Conservation (phyloP, 805 yeast species). For the Candida nemodendra region DNA sequence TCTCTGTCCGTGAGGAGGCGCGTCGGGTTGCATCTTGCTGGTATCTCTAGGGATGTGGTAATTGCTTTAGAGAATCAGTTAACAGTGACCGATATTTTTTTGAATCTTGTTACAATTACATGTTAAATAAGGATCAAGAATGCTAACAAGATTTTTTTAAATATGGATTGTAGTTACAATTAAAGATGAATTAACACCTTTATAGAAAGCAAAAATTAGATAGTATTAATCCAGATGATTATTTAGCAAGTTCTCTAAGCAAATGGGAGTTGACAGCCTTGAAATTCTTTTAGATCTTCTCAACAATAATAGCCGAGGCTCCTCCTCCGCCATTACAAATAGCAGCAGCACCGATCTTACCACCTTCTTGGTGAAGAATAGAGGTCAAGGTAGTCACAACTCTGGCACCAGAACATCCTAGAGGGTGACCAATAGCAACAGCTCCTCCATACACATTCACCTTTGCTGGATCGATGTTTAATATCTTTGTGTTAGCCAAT, state of each 20-base stretch:
- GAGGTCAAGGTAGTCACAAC: conserved; percentile 82
- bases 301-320: conserved; percentile 89
- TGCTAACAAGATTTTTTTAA: too few relatives aligned
- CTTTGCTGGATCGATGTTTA: conserved; percentile 60
- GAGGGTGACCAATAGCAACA: conserved; percentile 92
- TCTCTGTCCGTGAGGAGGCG: conserved; percentile 43
- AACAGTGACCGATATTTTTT: conserved; percentile 22
- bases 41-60: conserved; percentile 26
- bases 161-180: too few relatives aligned
- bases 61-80: conserved; percentile 19
- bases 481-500: conserved; percentile 76
- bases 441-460: conserved; percentile 94
- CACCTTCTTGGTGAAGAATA: conserved; percentile 79
- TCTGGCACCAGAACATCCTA: conserved; percentile 96
- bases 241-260: too few relatives aligned
- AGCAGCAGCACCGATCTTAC: conserved; percentile 90
- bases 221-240: too few relatives aligned
- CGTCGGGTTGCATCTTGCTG: conserved; percentile 38
- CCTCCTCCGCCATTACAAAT: conserved; percentile 99
- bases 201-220: neutral
- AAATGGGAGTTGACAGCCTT: neutral
- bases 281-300: conserved; percentile 44
- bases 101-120: too few relatives aligned
- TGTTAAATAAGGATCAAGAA: too few relatives aligned
- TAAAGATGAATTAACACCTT: too few relatives aligned